These are phyloP conservation scores for Phytophthora chlamydospora DNA, from an alignment of 352 stramenopile genomes.

Conservation along the genomic window DNA sequence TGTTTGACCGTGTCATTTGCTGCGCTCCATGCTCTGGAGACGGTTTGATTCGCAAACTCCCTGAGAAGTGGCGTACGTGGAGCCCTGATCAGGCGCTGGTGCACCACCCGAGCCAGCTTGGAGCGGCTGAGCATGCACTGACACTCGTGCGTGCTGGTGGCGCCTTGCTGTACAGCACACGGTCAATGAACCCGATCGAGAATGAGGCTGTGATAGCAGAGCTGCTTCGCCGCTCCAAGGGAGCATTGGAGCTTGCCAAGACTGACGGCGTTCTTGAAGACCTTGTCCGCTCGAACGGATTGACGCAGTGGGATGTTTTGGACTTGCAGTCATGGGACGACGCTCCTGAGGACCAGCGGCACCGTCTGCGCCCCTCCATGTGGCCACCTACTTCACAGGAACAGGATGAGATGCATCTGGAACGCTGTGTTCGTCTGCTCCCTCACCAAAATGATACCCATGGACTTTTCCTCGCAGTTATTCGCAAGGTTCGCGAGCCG, in stretches of 20 bases:
- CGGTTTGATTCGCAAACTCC: slow-evolving; percentile 77
- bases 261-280: slow-evolving; percentile 41
- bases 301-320: slow-evolving; percentile 64
- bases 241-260: slow-evolving; percentile 70
- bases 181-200: slow-evolving; percentile 84
- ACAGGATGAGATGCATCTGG: slow-evolving; percentile 66
- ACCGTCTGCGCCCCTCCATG: slow-evolving; percentile 77
- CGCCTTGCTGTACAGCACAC: slow-evolving; percentile 73
- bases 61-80: slow-evolving; percentile 85
- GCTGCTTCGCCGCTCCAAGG: slow-evolving; percentile 55
- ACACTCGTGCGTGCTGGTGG: slow-evolving; percentile 57
- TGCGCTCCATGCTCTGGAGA: slow-evolving; percentile 83
- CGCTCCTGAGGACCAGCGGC: slow-evolving; percentile 52
- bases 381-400: slow-evolving; percentile 78
- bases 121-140: slow-evolving; percentile 78
- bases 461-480: slow-evolving; percentile 97
- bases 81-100: slow-evolving; percentile 50
- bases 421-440: slow-evolving; percentile 94
- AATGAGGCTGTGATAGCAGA: slow-evolving; percentile 87
- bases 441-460: slow-evolving; percentile 98
- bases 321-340: slow-evolving; percentile 66
- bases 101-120: slow-evolving; percentile 74
- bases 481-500: slow-evolving; percentile 77
- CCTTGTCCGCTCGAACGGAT: slow-evolving; percentile 48
- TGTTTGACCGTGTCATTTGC: slow-evolving; percentile 84